Evolutionary conservation across 768 basidiomycete genomes (phyloP).

Genomic region (Pleurotus tuoliensis): DNA sequence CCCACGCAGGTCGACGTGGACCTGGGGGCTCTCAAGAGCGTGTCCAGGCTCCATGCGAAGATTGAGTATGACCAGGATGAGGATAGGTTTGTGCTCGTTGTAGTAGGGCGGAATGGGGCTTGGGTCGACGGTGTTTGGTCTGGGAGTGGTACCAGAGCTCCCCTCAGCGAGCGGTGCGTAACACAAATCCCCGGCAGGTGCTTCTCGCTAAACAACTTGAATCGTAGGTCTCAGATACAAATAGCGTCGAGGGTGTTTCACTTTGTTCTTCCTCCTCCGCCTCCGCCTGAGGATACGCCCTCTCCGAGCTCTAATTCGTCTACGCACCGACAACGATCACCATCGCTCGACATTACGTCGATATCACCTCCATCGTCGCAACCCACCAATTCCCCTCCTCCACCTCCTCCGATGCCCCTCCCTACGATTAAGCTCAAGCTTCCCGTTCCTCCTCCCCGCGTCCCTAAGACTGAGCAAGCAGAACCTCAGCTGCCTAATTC

Average conservation of each 20-base stretch:
- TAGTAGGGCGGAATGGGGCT: conserved; percentile 94
- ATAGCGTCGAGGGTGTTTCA: conserved; percentile 97
- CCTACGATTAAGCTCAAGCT: conserved; percentile 37
- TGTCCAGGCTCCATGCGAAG: conserved; percentile 94
- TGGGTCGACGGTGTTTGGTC: conserved; percentile 99
- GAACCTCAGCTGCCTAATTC: conserved; percentile 61
- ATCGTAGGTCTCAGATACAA: conserved; percentile 83
- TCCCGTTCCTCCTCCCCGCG: conserved; percentile 35
- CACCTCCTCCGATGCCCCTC: conserved; percentile 43
- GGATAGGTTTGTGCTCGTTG: conserved; percentile 83
- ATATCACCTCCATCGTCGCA: conserved; percentile 80
- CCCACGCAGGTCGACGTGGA: conserved; percentile 74
- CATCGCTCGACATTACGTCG: conserved; percentile 79
- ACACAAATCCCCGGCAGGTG: background rate
- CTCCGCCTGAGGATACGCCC: conserved; percentile 74
- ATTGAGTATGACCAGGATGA: conserved; percentile 92
- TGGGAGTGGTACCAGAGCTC: conserved; percentile 81
- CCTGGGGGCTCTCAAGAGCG: conserved; percentile 93
- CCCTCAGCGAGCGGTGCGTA: conserved; percentile 74
- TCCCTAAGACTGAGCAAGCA: conserved; percentile 33
- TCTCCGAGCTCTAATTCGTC: conserved; percentile 78
- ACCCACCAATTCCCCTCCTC: conserved; percentile 72
- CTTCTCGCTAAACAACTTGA: conserved; percentile 11
- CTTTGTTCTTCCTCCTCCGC: conserved; percentile 90
- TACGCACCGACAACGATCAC: conserved; percentile 63